Conservation (phyloP, 1,284 basidiomycete genomes). For the Fomitopsis palustris region DNA sequence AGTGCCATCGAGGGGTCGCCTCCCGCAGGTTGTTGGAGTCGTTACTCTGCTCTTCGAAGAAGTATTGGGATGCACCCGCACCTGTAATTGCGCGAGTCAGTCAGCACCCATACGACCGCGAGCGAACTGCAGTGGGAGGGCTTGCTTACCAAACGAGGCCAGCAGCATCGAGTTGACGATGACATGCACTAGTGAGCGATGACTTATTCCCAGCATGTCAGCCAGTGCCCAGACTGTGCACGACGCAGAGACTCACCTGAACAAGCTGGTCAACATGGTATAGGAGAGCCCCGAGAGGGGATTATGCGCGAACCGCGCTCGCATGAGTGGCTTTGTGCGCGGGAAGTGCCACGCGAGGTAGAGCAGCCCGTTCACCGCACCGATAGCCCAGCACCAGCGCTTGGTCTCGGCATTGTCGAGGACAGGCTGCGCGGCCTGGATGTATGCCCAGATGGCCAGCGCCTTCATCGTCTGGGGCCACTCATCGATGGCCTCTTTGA, state of each 20-base stretch:
- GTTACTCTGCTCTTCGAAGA: conserved; percentile 3
- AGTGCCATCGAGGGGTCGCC: conserved; percentile 68
- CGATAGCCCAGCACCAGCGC: conserved; percentile 66
- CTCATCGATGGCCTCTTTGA: conserved; percentile 6
- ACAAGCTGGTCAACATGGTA: conserved; percentile 68
- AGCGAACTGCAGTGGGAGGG: background rate
- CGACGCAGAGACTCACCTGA: conserved; percentile 48
- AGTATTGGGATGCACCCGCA: background rate
- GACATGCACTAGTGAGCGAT: background rate
- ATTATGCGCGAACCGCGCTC: conserved; percentile 56
- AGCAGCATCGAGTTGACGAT: background rate
- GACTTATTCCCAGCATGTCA: background rate
- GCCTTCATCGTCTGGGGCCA: conserved; percentile 45
- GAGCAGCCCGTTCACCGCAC: conserved; percentile 60
- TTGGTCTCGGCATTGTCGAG: conserved; percentile 67
- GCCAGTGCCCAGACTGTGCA: background rate
- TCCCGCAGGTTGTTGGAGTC: conserved; percentile 47
- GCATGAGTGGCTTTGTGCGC: conserved; percentile 53
- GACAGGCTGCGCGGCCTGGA: conserved; percentile 56
- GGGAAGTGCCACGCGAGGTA: conserved; percentile 76
- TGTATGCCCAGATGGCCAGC: conserved; percentile 40
- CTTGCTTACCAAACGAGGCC: conserved; percentile 4
- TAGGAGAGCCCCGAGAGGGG: conserved; percentile 63
- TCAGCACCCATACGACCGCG: background rate
- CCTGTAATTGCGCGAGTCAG: background rate